A percentile compares a stretch with the other conserved stretches of the same genome.
Evolutionary conservation across 192 early-diverging fungal species (phyloP).

Genomic region (Coemansia sp.): DNA sequence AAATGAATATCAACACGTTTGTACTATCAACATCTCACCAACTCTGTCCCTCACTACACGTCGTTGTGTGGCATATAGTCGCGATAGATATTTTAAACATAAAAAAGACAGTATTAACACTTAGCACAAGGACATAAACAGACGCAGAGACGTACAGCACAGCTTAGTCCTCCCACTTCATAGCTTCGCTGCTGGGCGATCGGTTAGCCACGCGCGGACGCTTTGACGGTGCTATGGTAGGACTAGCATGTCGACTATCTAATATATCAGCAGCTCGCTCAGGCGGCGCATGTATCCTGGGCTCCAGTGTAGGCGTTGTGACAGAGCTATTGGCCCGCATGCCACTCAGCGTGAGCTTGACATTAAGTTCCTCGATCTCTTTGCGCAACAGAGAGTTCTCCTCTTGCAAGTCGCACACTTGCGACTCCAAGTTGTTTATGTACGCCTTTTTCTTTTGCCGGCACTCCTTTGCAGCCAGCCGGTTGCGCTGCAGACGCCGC

Average conservation of each 20-base stretch:
- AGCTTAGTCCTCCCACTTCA: constrained; percentile 13
- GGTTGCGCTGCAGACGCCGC: constrained; percentile 73
- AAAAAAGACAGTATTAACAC: background rate
- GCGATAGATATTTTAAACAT: background rate
- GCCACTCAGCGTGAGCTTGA: constrained; percentile 63
- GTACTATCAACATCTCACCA: background rate
- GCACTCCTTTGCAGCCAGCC: constrained; percentile 82
- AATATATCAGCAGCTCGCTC: background rate
- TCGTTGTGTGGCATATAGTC: background rate
- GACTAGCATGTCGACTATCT: constrained; percentile 7
- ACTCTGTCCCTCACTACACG: background rate
- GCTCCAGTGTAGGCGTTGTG: constrained; percentile 31
- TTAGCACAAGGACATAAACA: background rate
- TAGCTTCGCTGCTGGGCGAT: constrained; percentile 16
- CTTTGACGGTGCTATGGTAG: constrained; percentile 28
- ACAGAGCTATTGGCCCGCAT: constrained; percentile 52
- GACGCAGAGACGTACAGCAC: background rate
- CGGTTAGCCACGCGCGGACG: constrained; percentile 35
- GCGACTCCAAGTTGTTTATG: constrained; percentile 70
- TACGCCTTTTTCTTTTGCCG: constrained; percentile 84
- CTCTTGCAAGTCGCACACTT: constrained; percentile 61
- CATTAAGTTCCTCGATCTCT: constrained; percentile 69
- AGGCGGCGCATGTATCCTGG: background rate
- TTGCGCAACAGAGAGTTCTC: constrained; percentile 66
- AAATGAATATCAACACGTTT: background rate